Conservation (phyloP, 306 rosid genomes). For the Alnus glutinosa region DNA sequence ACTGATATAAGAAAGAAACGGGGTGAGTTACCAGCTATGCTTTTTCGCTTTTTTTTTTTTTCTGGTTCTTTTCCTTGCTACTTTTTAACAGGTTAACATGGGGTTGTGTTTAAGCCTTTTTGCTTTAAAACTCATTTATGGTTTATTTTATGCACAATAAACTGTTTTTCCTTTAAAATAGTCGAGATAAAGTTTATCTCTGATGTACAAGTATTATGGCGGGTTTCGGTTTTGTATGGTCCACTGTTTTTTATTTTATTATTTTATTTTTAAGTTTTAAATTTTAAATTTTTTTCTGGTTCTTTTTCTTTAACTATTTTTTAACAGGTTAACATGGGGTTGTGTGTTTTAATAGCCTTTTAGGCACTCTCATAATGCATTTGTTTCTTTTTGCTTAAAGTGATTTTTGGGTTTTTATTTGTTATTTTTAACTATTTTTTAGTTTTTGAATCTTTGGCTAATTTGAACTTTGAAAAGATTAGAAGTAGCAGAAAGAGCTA, state of each 20-base stretch:
- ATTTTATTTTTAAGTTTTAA: no score
- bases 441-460: background rate
- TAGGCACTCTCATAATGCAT: no score
- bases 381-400: no score
- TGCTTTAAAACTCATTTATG: background rate
- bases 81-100: background rate
- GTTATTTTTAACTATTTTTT: no score
- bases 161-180: background rate
- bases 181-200: background rate
- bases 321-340: no score
- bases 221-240: background rate
- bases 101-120: background rate
- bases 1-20: slow-evolving; percentile 13
- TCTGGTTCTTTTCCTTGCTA: background rate
- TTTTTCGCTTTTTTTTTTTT: no score
- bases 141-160: background rate
- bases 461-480: no score
- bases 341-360: no score
- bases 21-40: slow-evolving; percentile 7
- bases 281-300: no score
- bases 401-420: no score
- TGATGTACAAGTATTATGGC: background rate
- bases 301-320: no score
- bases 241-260: no score
- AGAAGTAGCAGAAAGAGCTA: background rate